Conservation (phyloP, 164 flowering plant species). For the Stephania cephalantha region DNA sequence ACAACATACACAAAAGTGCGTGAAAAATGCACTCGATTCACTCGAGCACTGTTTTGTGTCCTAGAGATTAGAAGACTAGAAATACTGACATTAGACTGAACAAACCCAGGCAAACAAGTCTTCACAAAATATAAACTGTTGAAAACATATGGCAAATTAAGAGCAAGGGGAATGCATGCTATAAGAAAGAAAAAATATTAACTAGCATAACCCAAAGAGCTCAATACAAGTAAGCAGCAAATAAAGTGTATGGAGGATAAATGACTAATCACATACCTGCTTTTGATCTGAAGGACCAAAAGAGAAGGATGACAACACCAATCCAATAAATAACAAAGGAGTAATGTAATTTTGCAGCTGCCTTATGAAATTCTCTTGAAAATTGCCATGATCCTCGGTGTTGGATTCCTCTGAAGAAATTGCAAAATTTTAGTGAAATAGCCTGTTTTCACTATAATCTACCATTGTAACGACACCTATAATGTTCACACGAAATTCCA, state of each 20-base stretch:
- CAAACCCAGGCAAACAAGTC: too few species aligned
- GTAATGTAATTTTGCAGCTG: constrained; percentile 40
- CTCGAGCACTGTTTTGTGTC: too few species aligned
- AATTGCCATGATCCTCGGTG: constrained; percentile 47
- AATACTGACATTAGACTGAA: background rate
- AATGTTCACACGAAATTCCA: background rate
- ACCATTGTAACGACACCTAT: background rate
- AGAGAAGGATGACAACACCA: constrained; percentile 45
- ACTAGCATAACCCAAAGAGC: background rate
- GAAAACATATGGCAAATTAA: background rate
- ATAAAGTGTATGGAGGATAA: background rate
- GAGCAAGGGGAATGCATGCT: background rate
- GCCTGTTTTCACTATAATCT: background rate
- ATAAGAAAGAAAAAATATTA: background rate
- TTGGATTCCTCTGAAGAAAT: constrained; percentile 46
- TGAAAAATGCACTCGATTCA: too few species aligned
- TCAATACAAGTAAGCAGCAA: background rate
- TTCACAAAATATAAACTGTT: background rate
- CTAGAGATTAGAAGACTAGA: background rate
- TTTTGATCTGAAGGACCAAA: constrained; percentile 51
- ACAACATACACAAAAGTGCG: too few species aligned
- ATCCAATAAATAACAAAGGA: constrained; percentile 48
- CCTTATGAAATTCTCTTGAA: constrained; percentile 47
- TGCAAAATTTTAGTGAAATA: background rate
- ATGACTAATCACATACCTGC: constrained; percentile 31